Conservation (phyloP, 345 rosid species). For the Syzygium jambos region DNA sequence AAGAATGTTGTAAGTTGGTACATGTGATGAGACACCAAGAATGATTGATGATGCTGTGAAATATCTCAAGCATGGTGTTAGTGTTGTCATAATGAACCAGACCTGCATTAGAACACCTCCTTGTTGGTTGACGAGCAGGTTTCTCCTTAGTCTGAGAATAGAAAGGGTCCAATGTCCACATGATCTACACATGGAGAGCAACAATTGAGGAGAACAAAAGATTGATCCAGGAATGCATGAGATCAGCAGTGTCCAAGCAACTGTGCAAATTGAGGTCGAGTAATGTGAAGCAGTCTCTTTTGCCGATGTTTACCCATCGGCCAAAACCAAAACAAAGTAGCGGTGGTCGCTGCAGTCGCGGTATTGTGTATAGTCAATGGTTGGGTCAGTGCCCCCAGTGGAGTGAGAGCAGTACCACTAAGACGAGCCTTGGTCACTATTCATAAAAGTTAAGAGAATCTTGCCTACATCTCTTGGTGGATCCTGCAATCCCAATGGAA, state of each 20-base stretch:
- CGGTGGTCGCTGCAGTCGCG: background rate
- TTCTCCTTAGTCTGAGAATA: background rate
- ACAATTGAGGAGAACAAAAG: background rate
- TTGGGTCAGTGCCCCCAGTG: background rate
- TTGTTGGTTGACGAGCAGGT: background rate
- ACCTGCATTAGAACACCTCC: background rate
- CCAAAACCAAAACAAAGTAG: background rate
- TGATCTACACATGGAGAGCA: background rate
- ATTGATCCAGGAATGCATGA: background rate
- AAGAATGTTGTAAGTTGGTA: background rate
- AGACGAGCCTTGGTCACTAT: background rate
- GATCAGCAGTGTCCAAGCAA: background rate
- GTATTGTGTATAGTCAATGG: background rate
- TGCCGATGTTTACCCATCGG: background rate
- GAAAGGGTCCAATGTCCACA: background rate
- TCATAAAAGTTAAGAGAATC: background rate
- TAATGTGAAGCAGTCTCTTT: background rate
- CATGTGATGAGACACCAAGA: background rate
- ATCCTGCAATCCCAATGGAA: background rate
- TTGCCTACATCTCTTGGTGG: background rate
- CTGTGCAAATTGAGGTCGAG: background rate
- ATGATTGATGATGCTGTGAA: background rate
- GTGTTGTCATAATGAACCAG: background rate
- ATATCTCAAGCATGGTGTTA: background rate
- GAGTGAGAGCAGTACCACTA: background rate